Conservation (phyloP, 139 green algal genomes). For the Closterium sp. region DNA sequence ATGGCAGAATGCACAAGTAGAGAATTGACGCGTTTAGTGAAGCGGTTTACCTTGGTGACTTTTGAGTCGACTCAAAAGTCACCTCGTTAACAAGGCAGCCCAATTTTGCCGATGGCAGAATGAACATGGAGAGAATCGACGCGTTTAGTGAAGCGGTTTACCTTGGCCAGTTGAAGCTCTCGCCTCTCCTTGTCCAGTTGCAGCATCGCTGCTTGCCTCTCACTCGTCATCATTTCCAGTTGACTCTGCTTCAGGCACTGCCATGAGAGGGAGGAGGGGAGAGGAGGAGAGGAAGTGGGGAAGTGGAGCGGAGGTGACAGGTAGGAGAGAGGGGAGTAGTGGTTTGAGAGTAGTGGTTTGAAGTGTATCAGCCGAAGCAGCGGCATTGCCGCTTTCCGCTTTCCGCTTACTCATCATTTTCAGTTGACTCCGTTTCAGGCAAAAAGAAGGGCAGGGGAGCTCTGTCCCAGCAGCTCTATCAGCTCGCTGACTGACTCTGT, state of each 20-base stretch:
- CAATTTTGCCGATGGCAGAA: no score
- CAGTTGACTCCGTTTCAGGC: constrained; percentile 48
- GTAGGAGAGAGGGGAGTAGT: not conserved
- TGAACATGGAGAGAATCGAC: no score
- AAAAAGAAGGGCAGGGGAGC: no score
- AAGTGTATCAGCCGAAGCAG: no score
- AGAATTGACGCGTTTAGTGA: no score
- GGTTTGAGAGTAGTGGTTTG: not conserved
- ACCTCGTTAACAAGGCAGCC: no score
- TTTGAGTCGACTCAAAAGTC: no score
- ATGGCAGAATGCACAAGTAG: no score
- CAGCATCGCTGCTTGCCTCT: constrained; percentile 30
- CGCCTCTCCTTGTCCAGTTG: constrained; percentile 41
- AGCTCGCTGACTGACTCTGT: not conserved
- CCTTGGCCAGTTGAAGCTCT: constrained; percentile 32
- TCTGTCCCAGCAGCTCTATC: not conserved
- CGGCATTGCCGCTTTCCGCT: no score
- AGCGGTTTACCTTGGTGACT: no score
- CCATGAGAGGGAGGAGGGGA: not conserved
- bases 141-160: not conserved
- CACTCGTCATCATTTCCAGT: constrained; percentile 31
- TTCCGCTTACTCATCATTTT: constrained; percentile 8
- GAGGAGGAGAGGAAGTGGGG: no score
- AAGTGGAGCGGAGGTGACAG: no score
- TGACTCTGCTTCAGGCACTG: constrained; percentile 51